Percentiles rank a stretch among this genome's conserved stretches.
phyloP scores from a whole-genome alignment of 2,329 filamentous ascomycete genomes.

The Microdochium bolleyi region DNA sequence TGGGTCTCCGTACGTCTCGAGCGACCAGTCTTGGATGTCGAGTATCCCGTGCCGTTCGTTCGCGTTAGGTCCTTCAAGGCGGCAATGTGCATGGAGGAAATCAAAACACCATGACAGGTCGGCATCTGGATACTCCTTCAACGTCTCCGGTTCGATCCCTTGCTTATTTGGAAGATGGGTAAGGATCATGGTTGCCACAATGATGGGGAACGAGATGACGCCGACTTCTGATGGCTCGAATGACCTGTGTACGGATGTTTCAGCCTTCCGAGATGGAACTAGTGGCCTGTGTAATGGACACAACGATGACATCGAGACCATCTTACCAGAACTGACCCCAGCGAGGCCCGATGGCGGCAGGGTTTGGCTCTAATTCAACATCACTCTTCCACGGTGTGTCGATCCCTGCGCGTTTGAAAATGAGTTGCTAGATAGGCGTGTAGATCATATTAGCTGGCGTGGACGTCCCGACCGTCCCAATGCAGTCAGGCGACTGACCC shows the following conservation, averaged over 20 bases:
- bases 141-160: background rate
- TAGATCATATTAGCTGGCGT: background rate
- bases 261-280: background rate
- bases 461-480: background rate
- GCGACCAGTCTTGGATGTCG: background rate
- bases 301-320: background rate
- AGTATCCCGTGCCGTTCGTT: background rate
- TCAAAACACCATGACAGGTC: background rate
- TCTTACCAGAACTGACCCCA: background rate
- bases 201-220: background rate
- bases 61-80: background rate
- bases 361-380: background rate
- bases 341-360: background rate
- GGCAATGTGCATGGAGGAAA: background rate
- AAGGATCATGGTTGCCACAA: background rate
- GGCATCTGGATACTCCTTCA: background rate
- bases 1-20: background rate
- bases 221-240: background rate
- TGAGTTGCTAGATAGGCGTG: background rate
- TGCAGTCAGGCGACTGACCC: background rate
- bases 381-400: background rate
- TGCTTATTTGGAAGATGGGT: background rate
- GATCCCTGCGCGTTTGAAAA: background rate
- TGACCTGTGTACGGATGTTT: background rate
- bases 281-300: background rate